Evolutionary conservation across 768 basidiomycete genomes (phyloP), one percentile per base, ranked within the genome.

Genomic region (Boletus tylopilopsis): DNA sequence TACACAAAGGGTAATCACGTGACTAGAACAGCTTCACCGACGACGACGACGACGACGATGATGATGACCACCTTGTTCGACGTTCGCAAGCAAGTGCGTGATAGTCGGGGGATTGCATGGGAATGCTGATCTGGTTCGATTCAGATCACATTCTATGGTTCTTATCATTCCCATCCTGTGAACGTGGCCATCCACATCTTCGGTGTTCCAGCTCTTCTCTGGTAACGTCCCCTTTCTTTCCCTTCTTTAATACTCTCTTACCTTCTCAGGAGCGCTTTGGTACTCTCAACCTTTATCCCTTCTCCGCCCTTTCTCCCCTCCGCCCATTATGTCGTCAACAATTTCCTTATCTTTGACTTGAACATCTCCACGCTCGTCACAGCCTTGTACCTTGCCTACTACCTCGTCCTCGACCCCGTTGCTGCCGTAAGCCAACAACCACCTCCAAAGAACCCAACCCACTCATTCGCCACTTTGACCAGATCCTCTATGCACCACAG

Each of bases 101-200:
- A 25, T 32, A n/a, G 13, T 32, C 37, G 18, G 32, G 12, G 16
- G 59, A 45, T 22, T 41, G 32, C 47, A 43, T 48, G 45, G 45
- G 46, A 43, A 43, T 39, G 9, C 8, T 38, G n/a, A 47, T 48
- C 42, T 32, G 44, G 45, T 32, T 51, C 51, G n/a, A n/a, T 44
- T 22, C 53, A 96, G 92, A 78, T 97, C 62, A 76, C 85, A 22
- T 95, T 95, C 75, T 97, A 97, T 66, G 92, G 91, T 18, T 85
- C 92, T 43, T 96, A 96, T 70, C 94, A 96, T 68, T 75, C 82
- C 15, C 85, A 95, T 66, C 81, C 80, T 23, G 70, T 82, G 54
- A 98, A 98, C 66, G 71, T 97, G 56, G 68, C 78, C 47, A 90
- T 97, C 54, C 95, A 98, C 68, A 74, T 94, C 58, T 61, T 90